Evolutionary conservation across 2,329 filamentous ascomycete genomes (phyloP), one percentile per base, ranked within the genome.

Genomic region (Fusarium avenaceum): DNA sequence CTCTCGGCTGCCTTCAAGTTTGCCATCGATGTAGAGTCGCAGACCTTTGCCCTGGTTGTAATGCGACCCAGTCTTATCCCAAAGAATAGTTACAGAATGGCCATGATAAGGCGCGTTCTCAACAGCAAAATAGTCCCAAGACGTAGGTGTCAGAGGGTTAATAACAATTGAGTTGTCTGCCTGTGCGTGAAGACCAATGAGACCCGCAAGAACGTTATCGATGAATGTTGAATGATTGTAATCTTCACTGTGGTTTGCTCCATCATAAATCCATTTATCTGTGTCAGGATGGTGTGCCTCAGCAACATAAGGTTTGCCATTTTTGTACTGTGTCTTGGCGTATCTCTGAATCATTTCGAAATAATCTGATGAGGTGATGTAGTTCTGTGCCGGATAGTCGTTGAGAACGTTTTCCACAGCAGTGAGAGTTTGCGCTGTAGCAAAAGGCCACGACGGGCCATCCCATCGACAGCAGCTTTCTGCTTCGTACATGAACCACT

Each of bases 271-370:
- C 53, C 35, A 56, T n/a, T 2, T 3, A 10, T 42, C n/a, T 6
- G 13, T 24, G 9, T 56, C 53, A 3, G 53, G 53, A 7, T 52
- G 53, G 19, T 56, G 53, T n/a, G 53, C 53, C 11, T 56, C 35
- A 14, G 46, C 28, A 2, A 56, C 35, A 24, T 52, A 28, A 1
- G 53, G 53, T 4, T n/a, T 19, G 4, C 28, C n/a, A 6, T 52
- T 35, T 2, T 28, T 42, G 20, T 42, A 33, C 11, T 56, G 46
- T 10, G 35, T 52, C 4, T 10, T 19, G 22, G 46, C 17, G 4
- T 52, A 52, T 2, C 7, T 9, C 11, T 20, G 14, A 4, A 56
- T 14, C 20, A 42, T 56, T 1, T 10, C 10, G 3, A 33, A 56
- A 9, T 51, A 52, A n/a, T 56, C 53, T 2, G 49, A 8, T 0